Evolutionary conservation across 768 basidiomycete species (phyloP).

Genomic region (Podaxis sp.): DNA sequence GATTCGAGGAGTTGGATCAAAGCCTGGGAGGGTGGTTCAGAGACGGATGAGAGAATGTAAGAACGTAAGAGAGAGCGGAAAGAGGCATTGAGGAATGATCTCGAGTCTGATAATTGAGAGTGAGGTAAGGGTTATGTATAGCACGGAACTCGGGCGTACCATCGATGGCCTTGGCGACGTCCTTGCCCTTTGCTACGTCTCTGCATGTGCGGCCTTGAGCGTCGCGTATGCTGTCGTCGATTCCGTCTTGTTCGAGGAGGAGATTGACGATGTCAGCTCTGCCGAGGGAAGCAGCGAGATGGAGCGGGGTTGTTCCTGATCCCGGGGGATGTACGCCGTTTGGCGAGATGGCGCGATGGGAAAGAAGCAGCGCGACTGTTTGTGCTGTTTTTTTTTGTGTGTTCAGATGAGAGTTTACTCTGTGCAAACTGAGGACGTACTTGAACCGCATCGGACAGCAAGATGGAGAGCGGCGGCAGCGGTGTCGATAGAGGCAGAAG

Average conservation of each 20-base stretch:
- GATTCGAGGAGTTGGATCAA: slow-evolving; percentile 62
- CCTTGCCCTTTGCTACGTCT: slow-evolving; percentile 72
- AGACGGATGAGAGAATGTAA: slow-evolving; percentile 63
- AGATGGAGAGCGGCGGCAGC: slow-evolving; percentile 78
- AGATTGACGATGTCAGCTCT: slow-evolving; percentile 70
- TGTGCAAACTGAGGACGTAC: slow-evolving; percentile 20
- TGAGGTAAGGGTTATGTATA: neutral
- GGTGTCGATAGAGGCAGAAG: slow-evolving; percentile 47
- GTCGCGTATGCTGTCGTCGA: slow-evolving; percentile 79
- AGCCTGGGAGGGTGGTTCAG: slow-evolving; percentile 36
- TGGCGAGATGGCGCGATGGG: slow-evolving; percentile 75
- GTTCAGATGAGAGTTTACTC: neutral
- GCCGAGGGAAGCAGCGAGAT: slow-evolving; percentile 65
- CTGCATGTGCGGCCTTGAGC: slow-evolving; percentile 60
- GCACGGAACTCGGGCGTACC: slow-evolving; percentile 38
- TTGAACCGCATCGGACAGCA: slow-evolving; percentile 75
- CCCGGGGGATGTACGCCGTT: slow-evolving; percentile 74
- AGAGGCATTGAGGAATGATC: slow-evolving; percentile 69
- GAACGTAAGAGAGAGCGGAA: slow-evolving; percentile 71
- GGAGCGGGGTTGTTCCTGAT: slow-evolving; percentile 75
- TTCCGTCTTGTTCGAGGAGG: slow-evolving; percentile 73
- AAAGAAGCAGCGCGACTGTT: slow-evolving; percentile 66
- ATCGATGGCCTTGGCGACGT: slow-evolving; percentile 63
- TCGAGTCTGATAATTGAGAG: slow-evolving; percentile 53
- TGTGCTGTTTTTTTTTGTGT: slow-evolving; percentile 39